phyloP scores from a whole-genome alignment of 1,284 basidiomycete genomes.

The Austroboletus niveus region DNA sequence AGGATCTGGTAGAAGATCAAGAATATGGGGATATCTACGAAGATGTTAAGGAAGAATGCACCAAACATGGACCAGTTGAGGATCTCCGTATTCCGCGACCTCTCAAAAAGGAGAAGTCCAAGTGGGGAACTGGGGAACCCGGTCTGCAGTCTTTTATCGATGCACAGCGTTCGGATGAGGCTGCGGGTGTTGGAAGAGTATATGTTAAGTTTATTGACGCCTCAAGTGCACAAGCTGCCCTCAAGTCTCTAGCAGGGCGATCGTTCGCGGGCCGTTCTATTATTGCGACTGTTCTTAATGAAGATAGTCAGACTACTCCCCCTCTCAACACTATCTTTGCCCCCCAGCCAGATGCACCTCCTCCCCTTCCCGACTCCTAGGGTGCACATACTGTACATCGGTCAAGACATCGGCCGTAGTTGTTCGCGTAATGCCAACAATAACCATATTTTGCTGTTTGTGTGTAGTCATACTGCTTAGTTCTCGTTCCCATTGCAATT shows the following conservation, averaged over 20 bases:
- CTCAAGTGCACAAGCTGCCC: constrained; percentile 62
- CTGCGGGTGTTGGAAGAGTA: constrained; percentile 89
- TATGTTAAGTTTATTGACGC: constrained; percentile 82
- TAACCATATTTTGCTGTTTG: constrained; percentile 17
- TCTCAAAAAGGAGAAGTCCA: constrained; percentile 77
- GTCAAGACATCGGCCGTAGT: not conserved
- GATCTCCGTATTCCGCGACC: constrained; percentile 90
- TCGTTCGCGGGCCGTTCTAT: constrained; percentile 92
- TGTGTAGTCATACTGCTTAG: constrained; percentile 22
- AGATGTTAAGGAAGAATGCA: constrained; percentile 93
- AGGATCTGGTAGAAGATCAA: constrained; percentile 88
- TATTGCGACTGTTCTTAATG: constrained; percentile 74
- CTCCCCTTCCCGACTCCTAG: constrained; percentile 55
- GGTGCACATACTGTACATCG: not conserved
- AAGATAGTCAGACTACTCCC: constrained; percentile 79
- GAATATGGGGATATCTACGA: constrained; percentile 95
- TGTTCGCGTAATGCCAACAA: constrained; percentile 9
- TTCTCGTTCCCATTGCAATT: constrained; percentile 3
- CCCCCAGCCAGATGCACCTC: constrained; percentile 76
- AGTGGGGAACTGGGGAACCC: constrained; percentile 68
- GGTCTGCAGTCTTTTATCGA: constrained; percentile 64
- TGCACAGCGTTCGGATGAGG: constrained; percentile 73
- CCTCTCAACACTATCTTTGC: constrained; percentile 78
- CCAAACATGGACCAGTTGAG: constrained; percentile 78
- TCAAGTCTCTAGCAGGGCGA: constrained; percentile 85